phyloP scores from a whole-genome alignment of 306 rosid species.

The Senna siamea region DNA sequence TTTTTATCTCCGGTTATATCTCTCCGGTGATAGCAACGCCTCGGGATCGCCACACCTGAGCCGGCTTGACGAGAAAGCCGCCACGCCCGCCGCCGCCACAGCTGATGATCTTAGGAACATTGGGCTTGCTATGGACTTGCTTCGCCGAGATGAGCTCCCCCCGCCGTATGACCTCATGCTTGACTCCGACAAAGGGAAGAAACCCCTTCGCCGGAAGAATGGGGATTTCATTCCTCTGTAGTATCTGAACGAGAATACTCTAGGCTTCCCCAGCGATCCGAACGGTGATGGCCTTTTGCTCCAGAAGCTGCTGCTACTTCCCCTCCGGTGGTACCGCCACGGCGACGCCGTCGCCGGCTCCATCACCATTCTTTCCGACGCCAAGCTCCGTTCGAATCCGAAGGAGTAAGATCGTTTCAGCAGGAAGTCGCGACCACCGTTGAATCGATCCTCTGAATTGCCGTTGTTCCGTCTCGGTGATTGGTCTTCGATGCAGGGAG shows the following conservation, averaged over 20 bases:
- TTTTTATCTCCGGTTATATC: slow-evolving; percentile 65
- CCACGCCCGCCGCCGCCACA: slow-evolving; percentile 31
- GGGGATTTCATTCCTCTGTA: slow-evolving; percentile 93
- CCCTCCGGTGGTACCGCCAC: slow-evolving; percentile 76
- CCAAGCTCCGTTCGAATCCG: slow-evolving; percentile 78
- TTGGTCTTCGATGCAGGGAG: slow-evolving; percentile 64
- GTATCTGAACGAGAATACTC: slow-evolving; percentile 80
- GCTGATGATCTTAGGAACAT: slow-evolving; percentile 79
- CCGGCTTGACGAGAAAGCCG: slow-evolving; percentile 83
- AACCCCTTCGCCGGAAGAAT: slow-evolving; percentile 76
- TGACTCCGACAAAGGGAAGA: slow-evolving; percentile 80
- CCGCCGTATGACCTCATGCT: slow-evolving; percentile 71
- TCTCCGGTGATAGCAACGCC: slow-evolving; percentile 94
- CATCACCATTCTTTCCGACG: slow-evolving; percentile 76
- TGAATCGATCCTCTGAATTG: slow-evolving; percentile 54
- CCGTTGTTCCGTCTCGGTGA: slow-evolving; percentile 49
- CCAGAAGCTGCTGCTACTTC: slow-evolving; percentile 60
- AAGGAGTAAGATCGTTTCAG: slow-evolving; percentile 85
- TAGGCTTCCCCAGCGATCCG: slow-evolving; percentile 68
- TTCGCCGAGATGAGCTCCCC: slow-evolving; percentile 75
- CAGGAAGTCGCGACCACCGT: slow-evolving; percentile 62
- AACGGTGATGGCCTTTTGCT: slow-evolving; percentile 84
- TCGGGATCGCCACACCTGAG: slow-evolving; percentile 94
- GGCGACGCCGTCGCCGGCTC: slow-evolving; percentile 80
- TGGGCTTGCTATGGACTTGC: slow-evolving; percentile 88